Evolutionary conservation across 176 grass and related monocot genomes (phyloP).

Genomic region (Rhynchospora pubera): DNA sequence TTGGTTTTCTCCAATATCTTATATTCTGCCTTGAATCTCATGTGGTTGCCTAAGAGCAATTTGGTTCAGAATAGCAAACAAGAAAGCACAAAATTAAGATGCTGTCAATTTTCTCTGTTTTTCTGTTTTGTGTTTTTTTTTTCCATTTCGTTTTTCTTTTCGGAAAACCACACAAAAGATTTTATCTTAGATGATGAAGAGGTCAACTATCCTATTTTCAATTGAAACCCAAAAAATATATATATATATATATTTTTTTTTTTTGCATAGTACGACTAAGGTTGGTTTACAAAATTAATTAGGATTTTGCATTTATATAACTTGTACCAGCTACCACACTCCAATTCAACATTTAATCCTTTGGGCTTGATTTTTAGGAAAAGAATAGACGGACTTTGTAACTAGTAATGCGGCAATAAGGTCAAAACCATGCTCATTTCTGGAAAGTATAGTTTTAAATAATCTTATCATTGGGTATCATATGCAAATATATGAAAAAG

Average conservation of each 20-base stretch:
- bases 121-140: no score
- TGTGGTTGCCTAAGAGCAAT: not conserved
- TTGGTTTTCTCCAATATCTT: conserved; percentile 34
- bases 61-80: not conserved
- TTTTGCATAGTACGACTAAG: not conserved
- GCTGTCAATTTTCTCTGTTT: not conserved
- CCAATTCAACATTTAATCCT: not conserved
- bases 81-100: not conserved
- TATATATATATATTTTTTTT: not conserved
- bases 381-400: not conserved
- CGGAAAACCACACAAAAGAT: not conserved
- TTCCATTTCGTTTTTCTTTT: not conserved
- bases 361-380: not conserved
- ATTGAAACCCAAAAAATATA: not conserved
- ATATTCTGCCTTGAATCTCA: conserved; percentile 10
- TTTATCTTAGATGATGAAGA: not conserved
- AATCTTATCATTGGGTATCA: not conserved
- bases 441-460: not conserved
- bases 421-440: not conserved
- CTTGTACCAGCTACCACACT: no score
- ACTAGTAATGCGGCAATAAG: not conserved
- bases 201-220: not conserved
- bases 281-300: not conserved
- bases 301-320: no score
- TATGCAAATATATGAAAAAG: not conserved